Evolutionary conservation across 345 rosid species (phyloP).

Genomic region (Nasturtium officinale): DNA sequence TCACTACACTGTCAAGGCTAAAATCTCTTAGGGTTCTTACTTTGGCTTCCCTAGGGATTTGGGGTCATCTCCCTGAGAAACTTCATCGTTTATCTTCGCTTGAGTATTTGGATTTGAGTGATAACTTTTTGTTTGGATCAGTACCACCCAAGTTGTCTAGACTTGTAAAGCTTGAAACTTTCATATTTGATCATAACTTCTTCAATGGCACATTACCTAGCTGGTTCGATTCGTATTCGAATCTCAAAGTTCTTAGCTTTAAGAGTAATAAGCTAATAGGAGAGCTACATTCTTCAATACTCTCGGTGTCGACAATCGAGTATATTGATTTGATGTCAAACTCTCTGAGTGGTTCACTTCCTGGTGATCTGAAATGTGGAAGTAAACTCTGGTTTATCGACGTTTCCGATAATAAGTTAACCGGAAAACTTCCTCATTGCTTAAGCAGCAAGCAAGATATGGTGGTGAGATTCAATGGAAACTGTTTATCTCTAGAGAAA

Average conservation of each 20-base stretch:
- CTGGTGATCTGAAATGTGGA: slow-evolving; percentile 55
- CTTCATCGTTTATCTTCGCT: slow-evolving; percentile 65
- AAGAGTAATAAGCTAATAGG: slow-evolving; percentile 56
- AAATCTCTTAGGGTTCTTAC: slow-evolving; percentile 60
- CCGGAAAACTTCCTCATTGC: slow-evolving; percentile 63
- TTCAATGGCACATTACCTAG: slow-evolving; percentile 63
- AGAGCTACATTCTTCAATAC: slow-evolving; percentile 52
- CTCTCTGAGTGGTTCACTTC: slow-evolving; percentile 57
- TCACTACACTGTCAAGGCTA: slow-evolving; percentile 63
- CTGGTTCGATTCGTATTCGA: slow-evolving; percentile 57
- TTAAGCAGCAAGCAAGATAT: slow-evolving; percentile 44
- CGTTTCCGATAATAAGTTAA: slow-evolving; percentile 60
- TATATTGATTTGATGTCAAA: slow-evolving; percentile 64
- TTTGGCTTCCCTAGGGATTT: slow-evolving; percentile 65
- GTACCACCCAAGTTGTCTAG: slow-evolving; percentile 68
- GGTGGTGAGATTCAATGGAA: slow-evolving; percentile 50
- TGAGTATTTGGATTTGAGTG: slow-evolving; percentile 67
- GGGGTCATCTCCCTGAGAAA: slow-evolving; percentile 80
- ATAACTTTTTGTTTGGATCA: slow-evolving; percentile 65
- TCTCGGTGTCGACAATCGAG: slow-evolving; percentile 56
- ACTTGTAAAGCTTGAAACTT: slow-evolving; percentile 63
- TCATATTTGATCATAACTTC: slow-evolving; percentile 58
- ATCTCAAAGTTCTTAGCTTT: slow-evolving; percentile 56
- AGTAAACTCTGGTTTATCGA: slow-evolving; percentile 58
- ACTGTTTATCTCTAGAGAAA: slow-evolving; percentile 56